Evolutionary conservation across 1,284 basidiomycete species (phyloP).

Genomic region (Sanghuangporus sanghuang): DNA sequence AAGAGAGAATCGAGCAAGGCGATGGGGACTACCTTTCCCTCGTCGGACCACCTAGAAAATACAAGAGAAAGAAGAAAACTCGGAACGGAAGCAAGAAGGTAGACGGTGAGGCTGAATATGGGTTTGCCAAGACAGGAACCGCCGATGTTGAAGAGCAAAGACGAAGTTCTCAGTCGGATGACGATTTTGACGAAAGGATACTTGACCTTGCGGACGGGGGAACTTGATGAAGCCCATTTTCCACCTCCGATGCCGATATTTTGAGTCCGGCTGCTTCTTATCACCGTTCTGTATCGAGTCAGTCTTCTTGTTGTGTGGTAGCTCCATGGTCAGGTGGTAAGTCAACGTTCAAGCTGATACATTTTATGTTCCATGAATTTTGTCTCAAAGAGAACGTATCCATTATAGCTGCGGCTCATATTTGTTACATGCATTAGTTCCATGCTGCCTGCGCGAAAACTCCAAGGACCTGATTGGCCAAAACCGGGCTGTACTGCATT

Average conservation of each 20-base stretch:
- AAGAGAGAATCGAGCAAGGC: not conserved
- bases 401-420: no score
- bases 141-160: not conserved
- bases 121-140: not conserved
- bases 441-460: slow-evolving; percentile 55
- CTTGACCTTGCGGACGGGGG: no score
- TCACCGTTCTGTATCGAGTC: no score
- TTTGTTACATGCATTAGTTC: slow-evolving; percentile 28
- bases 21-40: slow-evolving; percentile 1
- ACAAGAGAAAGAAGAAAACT: not conserved
- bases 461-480: slow-evolving; percentile 49
- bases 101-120: not conserved
- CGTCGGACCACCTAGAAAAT: not conserved
- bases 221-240: no score
- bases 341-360: no score
- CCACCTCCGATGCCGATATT: no score
- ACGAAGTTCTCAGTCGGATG: not conserved
- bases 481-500: slow-evolving; percentile 42
- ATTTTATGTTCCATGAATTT: no score
- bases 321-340: no score
- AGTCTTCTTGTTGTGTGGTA: no score
- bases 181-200: no score
- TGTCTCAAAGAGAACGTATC: no score
- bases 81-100: not conserved
- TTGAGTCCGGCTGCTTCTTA: no score